phyloP scores from a whole-genome alignment of 805 yeast genomes.

The Wickerhamiella australiensis region DNA sequence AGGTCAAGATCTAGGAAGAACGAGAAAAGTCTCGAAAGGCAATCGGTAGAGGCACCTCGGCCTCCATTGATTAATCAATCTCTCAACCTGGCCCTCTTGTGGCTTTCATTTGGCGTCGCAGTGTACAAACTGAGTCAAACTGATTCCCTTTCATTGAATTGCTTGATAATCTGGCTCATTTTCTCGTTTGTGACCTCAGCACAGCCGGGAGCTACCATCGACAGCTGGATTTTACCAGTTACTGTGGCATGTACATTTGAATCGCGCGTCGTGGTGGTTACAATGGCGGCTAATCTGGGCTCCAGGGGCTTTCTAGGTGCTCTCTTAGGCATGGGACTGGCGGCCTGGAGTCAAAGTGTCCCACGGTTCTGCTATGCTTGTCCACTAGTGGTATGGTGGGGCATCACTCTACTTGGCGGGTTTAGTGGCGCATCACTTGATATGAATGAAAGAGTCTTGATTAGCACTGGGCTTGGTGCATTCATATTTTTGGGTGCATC shows the following conservation, averaged over 20 bases:
- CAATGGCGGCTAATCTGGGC: constrained; percentile 7
- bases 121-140: background rate
- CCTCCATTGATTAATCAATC: background rate
- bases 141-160: background rate
- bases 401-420: background rate
- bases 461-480: constrained; percentile 1
- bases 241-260: constrained; percentile 5
- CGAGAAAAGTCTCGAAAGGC: background rate
- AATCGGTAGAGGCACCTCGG: background rate
- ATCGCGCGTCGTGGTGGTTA: background rate
- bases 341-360: background rate
- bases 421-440: constrained; percentile 9
- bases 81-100: constrained; percentile 1
- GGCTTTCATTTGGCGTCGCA: background rate
- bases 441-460: background rate
- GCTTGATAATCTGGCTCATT: constrained; percentile 1
- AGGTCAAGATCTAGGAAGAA: background rate
- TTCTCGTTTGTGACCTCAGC: background rate
- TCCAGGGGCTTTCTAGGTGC: background rate
- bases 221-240: constrained; percentile 3
- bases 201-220: background rate
- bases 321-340: background rate
- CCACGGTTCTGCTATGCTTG: constrained; percentile 6
- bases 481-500: constrained; percentile 2
- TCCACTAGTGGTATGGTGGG: constrained; percentile 6